Conservation (phyloP, 2,329 filamentous ascomycete genomes). For the Escovopsis sp. region DNA sequence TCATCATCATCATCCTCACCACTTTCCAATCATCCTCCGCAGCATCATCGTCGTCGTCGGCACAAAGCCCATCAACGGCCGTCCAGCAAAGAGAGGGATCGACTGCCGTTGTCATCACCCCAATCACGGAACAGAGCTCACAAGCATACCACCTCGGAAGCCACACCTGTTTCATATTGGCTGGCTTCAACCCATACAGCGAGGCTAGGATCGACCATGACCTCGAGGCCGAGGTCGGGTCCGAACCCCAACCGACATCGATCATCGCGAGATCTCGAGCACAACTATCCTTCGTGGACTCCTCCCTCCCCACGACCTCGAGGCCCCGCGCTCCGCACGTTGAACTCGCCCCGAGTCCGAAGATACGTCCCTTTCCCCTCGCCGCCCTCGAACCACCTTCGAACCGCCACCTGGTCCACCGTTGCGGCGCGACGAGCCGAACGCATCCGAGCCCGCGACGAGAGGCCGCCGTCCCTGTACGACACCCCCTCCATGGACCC, state of each 20-base stretch:
- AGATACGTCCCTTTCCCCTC: conserved; percentile 11
- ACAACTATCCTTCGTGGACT: conserved; percentile 17
- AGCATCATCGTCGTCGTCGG: too few species aligned
- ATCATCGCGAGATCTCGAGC: conserved; percentile 13
- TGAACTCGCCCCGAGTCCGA: conserved; percentile 15
- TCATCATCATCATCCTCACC: too few species aligned
- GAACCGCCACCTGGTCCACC: conserved; percentile 11
- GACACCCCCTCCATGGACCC: conserved; percentile 13
- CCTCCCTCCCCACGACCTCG: conserved; percentile 16
- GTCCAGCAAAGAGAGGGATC: too few species aligned
- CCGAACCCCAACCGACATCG: conserved; percentile 16
- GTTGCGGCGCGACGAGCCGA: conserved; percentile 17
- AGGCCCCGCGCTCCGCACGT: conserved; percentile 18
- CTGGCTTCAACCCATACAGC: neutral
- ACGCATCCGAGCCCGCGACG: conserved; percentile 20
- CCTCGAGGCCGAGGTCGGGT: conserved; percentile 18
- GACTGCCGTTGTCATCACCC: too few species aligned
- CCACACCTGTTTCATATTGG: too few species aligned
- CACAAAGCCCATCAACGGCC: too few species aligned
- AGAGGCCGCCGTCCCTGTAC: conserved; percentile 9
- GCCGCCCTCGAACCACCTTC: conserved; percentile 4
- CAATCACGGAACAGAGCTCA: too few species aligned
- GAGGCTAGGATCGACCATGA: conserved; percentile 10
- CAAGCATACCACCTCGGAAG: too few species aligned
- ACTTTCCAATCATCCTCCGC: too few species aligned